These are phyloP conservation scores for Candolleomyces eurysporus DNA, from an alignment of 768 basidiomycete genomes.

Conservation along the genomic window DNA sequence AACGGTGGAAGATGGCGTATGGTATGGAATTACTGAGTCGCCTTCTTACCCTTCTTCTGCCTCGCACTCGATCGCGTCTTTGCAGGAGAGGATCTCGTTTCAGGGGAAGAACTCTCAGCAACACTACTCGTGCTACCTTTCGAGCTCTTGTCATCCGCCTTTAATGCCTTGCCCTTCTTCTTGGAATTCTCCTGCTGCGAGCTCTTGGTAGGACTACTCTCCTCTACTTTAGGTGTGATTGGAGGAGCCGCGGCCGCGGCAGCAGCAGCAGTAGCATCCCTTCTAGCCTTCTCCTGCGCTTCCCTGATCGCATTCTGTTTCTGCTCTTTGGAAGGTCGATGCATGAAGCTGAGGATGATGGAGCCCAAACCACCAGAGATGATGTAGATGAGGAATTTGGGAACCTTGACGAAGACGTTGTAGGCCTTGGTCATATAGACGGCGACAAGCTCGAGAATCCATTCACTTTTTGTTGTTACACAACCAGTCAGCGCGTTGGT, in stretches of 20 bases:
- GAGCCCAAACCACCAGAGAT: slow-evolving; percentile 65
- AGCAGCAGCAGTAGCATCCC: slow-evolving; percentile 1
- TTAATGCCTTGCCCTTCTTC: not conserved
- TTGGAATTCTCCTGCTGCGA: too few relatives aligned
- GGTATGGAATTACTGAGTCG: not conserved
- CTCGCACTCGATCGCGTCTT: slow-evolving; percentile 22
- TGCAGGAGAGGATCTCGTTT: slow-evolving; percentile 8
- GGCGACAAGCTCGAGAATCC: slow-evolving; percentile 60
- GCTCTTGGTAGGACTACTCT: too few relatives aligned
- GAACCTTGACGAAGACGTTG: slow-evolving; percentile 49
- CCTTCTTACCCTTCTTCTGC: slow-evolving; percentile 22
- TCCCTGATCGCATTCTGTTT: not conserved
- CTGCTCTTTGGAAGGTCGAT: slow-evolving; percentile 31
- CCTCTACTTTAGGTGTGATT: slow-evolving; percentile 10
- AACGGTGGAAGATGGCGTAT: too few relatives aligned
- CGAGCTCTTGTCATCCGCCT: not conserved
- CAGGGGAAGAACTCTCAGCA: slow-evolving; percentile 9
- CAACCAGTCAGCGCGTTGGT: not conserved
- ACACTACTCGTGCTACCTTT: slow-evolving; percentile 12
- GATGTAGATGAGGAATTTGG: slow-evolving; percentile 72
- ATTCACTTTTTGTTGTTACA: slow-evolving; percentile 50
- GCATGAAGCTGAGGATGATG: slow-evolving; percentile 64
- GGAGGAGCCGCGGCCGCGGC: not conserved
- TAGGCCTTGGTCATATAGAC: slow-evolving; percentile 49
- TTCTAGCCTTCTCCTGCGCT: slow-evolving; percentile 6